phyloP scores from a whole-genome alignment of 2,329 filamentous ascomycete species.

The Meredithiella fracta region DNA sequence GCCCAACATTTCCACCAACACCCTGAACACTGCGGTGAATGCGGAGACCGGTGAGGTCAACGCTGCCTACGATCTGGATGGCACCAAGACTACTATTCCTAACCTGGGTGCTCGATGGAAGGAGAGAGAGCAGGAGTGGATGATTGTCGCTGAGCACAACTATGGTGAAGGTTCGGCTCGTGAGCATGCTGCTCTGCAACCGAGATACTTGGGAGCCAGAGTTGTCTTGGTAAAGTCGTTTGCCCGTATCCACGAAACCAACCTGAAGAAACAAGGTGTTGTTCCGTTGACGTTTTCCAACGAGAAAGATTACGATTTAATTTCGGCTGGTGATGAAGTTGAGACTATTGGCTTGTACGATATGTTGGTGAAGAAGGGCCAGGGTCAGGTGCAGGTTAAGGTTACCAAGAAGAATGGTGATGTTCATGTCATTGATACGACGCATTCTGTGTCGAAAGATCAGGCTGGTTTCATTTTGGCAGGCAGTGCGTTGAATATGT shows the following conservation, averaged over 20 bases:
- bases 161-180: conserved; percentile 83
- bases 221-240: conserved; percentile 77
- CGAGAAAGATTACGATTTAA: conserved; percentile 72
- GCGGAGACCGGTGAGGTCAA: conserved; percentile 87
- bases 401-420: conserved; percentile 49
- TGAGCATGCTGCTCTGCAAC: conserved; percentile 80
- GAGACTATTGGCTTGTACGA: conserved; percentile 69
- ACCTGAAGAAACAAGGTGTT: conserved; percentile 93
- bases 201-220: conserved; percentile 72
- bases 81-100: conserved; percentile 60
- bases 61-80: conserved; percentile 73
- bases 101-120: conserved; percentile 79
- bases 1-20: conserved; percentile 95
- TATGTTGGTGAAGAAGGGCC: conserved; percentile 60
- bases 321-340: conserved; percentile 71
- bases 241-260: conserved; percentile 86
- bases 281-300: conserved; percentile 83
- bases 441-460: conserved; percentile 75
- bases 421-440: conserved; percentile 55
- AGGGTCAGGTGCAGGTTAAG: conserved; percentile 55
- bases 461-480: conserved; percentile 87
- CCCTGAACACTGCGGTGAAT: conserved; percentile 86
- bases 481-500: conserved; percentile 79
- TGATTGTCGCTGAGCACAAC: conserved; percentile 95
- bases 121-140: conserved; percentile 57